Evolutionary conservation across 1,284 basidiomycete species (phyloP), one percentile per base, ranked within the genome.

Genomic region (Apiotrichum gamsii): DNA sequence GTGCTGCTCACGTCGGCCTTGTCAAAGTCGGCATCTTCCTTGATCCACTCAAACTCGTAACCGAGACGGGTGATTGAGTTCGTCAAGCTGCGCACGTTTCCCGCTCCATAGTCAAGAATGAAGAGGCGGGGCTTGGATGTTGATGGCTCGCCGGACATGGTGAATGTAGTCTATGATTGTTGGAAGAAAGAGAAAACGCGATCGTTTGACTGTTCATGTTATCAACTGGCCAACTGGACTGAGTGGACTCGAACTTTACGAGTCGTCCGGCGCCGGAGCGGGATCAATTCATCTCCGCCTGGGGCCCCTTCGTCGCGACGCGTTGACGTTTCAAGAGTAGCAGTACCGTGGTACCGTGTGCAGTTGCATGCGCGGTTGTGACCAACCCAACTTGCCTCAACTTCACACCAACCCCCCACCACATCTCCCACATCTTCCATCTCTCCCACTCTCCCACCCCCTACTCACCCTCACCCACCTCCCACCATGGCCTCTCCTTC

Each of bases 101-200:
- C 91, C 46, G 90, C 93, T 65, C 91, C 91, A 68, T 96, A 95
- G 72, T 96, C 93, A 59, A 96, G 83, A 58, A 96, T 80, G 74
- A 84, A 95, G 56, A 94, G 82, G 53, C 60, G 64, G 8, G 69
- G 68, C 41, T 52, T 54, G 14, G 47, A 47, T n/a, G 54, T 47
- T 24, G 38, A 28, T 6, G 25, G 11, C 11, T 28, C 25, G 25
- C 25, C 25, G 25, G 25, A 28, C 25, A 37, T 14, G 23, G 19
- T 35, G 33, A 19, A 43, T 35, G 41, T 43, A 29, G 23, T 11
- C 14, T 8, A 11, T n/a, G 3, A 15, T 24, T 3, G 20, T 24
- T n/a, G 23, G n/a, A 21, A 24, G 40, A 25, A 15, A 5, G 18
- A 19, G 11, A 11, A 28, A 28, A 11, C 25, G 11, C 6, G 25